These are phyloP conservation scores for Neonectria sp. DNA, from an alignment of 2,329 filamentous ascomycete genomes.

Conservation along the genomic window DNA sequence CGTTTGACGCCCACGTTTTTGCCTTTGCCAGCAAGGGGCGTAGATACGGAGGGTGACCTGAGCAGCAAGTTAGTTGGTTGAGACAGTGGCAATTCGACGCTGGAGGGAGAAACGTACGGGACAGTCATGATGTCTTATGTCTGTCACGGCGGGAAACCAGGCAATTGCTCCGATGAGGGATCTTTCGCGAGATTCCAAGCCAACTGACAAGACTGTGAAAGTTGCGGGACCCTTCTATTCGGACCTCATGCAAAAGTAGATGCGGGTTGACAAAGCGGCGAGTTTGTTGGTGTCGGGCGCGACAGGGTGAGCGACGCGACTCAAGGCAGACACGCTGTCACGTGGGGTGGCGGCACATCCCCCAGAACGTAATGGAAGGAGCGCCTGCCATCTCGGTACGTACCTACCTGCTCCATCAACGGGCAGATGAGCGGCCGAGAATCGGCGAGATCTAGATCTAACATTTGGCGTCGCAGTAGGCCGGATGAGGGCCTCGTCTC, in stretches of 20 bases:
- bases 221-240: not conserved
- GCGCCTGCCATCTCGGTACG: not conserved
- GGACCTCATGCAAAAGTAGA: not conserved
- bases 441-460: slow-evolving; percentile 33
- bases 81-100: not conserved
- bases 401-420: not conserved
- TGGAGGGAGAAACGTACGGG: slow-evolving; percentile 14
- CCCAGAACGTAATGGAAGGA: slow-evolving; percentile 2
- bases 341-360: slow-evolving; percentile 27
- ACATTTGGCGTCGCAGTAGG: not conserved
- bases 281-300: slow-evolving; percentile 29
- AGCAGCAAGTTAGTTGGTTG: slow-evolving; percentile 17
- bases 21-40: slow-evolving; percentile 41
- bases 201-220: not conserved
- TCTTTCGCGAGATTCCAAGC: not conserved
- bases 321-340: slow-evolving; percentile 49
- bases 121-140: slow-evolving; percentile 10
- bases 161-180: too few relatives aligned
- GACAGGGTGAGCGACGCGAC: slow-evolving; percentile 34
- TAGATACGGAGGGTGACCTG: slow-evolving; percentile 40
- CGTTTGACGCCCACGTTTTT: slow-evolving; percentile 33
- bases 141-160: not conserved
- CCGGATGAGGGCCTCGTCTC: slow-evolving; percentile 29
- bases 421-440: slow-evolving; percentile 14
- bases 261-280: not conserved